A percentile compares a stretch with the other conserved stretches of the same genome.
Evolutionary conservation across 768 basidiomycete genomes (phyloP).

Genomic region (Tephrocybe sp.): DNA sequence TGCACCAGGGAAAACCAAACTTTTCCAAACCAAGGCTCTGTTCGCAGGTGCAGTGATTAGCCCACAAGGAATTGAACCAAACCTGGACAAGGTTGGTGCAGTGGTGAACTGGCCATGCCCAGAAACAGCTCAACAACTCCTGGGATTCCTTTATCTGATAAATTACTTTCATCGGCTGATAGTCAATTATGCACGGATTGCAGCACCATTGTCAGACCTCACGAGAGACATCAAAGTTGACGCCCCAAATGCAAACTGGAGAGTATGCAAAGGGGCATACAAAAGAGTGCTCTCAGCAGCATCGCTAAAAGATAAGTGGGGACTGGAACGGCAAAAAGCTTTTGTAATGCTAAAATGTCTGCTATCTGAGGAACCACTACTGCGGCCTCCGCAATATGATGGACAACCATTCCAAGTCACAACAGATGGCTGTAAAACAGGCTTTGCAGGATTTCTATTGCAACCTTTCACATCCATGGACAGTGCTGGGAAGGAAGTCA

Average conservation of each 20-base stretch:
- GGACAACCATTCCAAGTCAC: slow-evolving; percentile 6
- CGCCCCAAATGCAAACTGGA: not conserved
- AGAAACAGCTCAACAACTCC: slow-evolving; percentile 24
- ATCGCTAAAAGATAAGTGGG: slow-evolving; percentile 12
- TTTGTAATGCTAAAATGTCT: slow-evolving; percentile 29
- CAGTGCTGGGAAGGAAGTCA: slow-evolving; percentile 18
- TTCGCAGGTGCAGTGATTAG: slow-evolving; percentile 35
- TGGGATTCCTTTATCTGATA: slow-evolving; percentile 34
- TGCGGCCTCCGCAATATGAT: slow-evolving; percentile 28
- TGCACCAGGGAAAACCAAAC: slow-evolving; percentile 31
- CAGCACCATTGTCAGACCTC: slow-evolving; percentile 31
- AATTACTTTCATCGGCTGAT: slow-evolving; percentile 33
- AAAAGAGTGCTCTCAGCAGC: slow-evolving; percentile 18
- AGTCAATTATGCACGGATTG: slow-evolving; percentile 27
- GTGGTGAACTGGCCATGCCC: slow-evolving; percentile 34
- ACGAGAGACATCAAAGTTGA: slow-evolving; percentile 9
- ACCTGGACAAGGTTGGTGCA: slow-evolving; percentile 34
- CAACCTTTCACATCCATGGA: slow-evolving; percentile 22
- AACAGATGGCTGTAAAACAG: not conserved
- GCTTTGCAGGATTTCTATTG: slow-evolving; percentile 30
- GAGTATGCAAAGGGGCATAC: slow-evolving; percentile 12
- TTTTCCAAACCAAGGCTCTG: slow-evolving; percentile 33
- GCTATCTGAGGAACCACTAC: slow-evolving; percentile 29
- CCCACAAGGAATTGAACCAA: slow-evolving; percentile 30
- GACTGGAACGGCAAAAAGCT: slow-evolving; percentile 15